Evolutionary conservation across 208 protist genomes (phyloP), one percentile per base, ranked within the genome.

Genomic region (Trypanosoma cruzi): DNA sequence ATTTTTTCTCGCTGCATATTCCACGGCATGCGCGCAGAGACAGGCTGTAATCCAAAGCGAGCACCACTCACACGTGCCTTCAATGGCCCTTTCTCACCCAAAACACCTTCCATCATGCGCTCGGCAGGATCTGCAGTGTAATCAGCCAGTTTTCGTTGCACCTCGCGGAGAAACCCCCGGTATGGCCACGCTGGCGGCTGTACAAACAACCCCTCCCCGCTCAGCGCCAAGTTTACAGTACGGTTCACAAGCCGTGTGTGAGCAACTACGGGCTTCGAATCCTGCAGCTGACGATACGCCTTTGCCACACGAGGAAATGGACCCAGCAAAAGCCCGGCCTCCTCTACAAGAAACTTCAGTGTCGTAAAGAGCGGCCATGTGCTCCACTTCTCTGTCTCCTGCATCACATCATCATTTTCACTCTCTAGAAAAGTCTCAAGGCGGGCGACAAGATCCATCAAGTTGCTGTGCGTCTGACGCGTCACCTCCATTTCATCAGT

Each of bases 331-430:
- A 94, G 55, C 2, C 88, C 88, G 1, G 69, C 85, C 63, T 94
- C 75, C 55, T 91, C 83, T 8, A 91, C 70, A 2, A 94, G 67
- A 77, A 94, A 92, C 48, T 87, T 75, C 24, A 94, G 50, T 26
- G 65, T 63, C 20, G 77, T 71, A 57, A 84, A 92, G n/a, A 94
- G 71, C 11, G 84, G 83, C 82, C 88, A 93, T 24, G 83, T 88
- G 58, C 82, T 81, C 71, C 48, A 80, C 49, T 31, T 31, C 49
- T 50, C 52, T n/a, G 6, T 57, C 20, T 44, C 66, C 11, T 68
- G 44, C 22, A 48, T 7, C 36, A 36, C 29, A 10, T 53, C 57
- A 59, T 46, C 49, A 28, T 13, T 44, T 4, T 85, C 79, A 59
- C 70, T 63, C 49, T 77, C 54, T 4, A 94, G 52, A 2, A 76